Evolutionary conservation across 176 grass and related monocot genomes (phyloP), one percentile per base, ranked within the genome.

Genomic region (Dendrocalamus sinicus): DNA sequence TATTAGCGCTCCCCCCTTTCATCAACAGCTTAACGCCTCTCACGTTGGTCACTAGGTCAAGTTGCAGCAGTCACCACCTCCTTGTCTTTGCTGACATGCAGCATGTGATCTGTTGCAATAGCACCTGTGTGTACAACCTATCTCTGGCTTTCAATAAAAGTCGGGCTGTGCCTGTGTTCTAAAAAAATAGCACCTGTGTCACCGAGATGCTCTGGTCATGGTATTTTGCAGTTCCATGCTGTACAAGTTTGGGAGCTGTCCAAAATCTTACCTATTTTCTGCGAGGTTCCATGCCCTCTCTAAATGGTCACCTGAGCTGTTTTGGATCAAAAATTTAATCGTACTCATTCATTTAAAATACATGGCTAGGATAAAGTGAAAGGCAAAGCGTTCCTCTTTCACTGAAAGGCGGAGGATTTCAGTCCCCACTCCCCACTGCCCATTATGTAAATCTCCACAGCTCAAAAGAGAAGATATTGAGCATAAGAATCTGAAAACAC

Each of bases 1-100:
- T 48, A 40, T 58, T 32, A 67, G 73, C 17, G 37, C 14, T 75
- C 50, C 71, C 67, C 39, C 64, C 7, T 67, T 75, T 59, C 39
- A 68, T 74, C 48, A 86, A 79, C 6, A 60, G 4, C 41, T 26
- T 67, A 88, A 52, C 7, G 35, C 16, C 64, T 52, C 14, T 52
- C 50, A 77, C 32, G 16, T 48, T 47, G 2, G 12, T 53, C 58
- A 74, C 47, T 14, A 45, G 32, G 35, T 85, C 59, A 85, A 40
- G 77, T 85, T 75, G 70, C 70, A 69, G 11, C 61, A 66, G 65
- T 60, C 53, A 85, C 70, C 75, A 80, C 43, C 54, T 68, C 20
- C 32, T 60, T 74, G 26, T 55, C 50, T 44, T 67, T 67, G 41
- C 61, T 48, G 15, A 4, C 15, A 75, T 68, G 50, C 54, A 84